Evolutionary conservation across 1,139 yeast species (phyloP), one percentile per base, ranked within the genome.

Genomic region (Dujonia santamariae): DNA sequence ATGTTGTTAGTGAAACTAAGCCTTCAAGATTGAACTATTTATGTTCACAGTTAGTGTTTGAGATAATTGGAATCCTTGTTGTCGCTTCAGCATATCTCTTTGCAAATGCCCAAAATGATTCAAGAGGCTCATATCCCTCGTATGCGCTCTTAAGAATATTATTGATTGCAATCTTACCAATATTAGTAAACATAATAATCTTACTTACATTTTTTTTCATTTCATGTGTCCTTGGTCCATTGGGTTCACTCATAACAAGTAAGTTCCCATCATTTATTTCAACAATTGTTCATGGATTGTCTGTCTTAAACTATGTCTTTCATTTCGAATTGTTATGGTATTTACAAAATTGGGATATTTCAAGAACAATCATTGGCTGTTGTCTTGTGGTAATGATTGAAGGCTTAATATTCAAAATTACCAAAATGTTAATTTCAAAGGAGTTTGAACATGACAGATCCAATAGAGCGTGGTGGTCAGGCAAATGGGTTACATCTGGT

Each of bases 391-490:
- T 59, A 1, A 46, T 63, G 36, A 46, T 76, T 2, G 83, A 78
- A 42, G 55, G 63, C 20, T 55, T 73, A 48, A 28, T 75, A 4
- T 64, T 76, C 44, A 67, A 65, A 37, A 37, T 69, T 1, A 67
- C 62, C 1, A 56, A 66, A 0, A 30, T 63, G 1, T 54, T 75
- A 9, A 52, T 77, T 27, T 66, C 75, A 2, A 64, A 74, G 31
- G 85, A 78, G 44, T 63, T 68, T 36, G 61, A 63, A 32, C 72
- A 72, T 37, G 79, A 73, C 38, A 60, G 63, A 36, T 53, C 75
- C 0, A 78, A 76, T 41, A 57, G 60, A 31, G 77, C 82, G 0
- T 79, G 84, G 85, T 79, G 85, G 85, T 74, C 82, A 3, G 85
- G 85, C 0, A 73, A 68, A 43, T 79, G 85, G 85, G 43, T 71